Percentiles rank a stretch among this genome's conserved stretches.
Conservation (phyloP, 768 basidiomycete species). For the Kwoniella pini region DNA sequence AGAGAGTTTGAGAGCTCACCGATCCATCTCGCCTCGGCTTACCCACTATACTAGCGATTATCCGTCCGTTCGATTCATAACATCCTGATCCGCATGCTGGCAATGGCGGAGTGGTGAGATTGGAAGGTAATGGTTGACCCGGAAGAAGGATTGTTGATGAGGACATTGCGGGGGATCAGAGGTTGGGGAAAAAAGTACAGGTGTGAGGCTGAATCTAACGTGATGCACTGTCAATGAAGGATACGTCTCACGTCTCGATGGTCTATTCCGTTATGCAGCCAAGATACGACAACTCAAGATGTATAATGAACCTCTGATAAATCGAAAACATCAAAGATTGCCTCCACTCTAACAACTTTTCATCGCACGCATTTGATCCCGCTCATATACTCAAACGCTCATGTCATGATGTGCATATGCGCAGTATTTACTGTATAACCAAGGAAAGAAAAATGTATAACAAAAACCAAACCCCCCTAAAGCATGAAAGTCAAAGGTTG, state of each 20-base stretch:
- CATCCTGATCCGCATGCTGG: constrained; percentile 50
- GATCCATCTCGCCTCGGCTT: constrained; percentile 40
- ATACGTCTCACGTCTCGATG: no score
- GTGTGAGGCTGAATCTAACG: no score
- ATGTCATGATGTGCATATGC: constrained; percentile 5
- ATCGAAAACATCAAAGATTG: no score
- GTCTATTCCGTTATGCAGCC: no score
- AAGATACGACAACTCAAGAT: no score
- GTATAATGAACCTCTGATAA: no score
- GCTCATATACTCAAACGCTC: background rate
- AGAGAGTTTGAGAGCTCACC: constrained; percentile 23
- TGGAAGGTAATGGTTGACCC: constrained; percentile 48
- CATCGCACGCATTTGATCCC: constrained; percentile 1
- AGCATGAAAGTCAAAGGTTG: constrained; percentile 97
- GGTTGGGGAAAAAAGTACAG: background rate
- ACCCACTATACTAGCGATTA: constrained; percentile 49
- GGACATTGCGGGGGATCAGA: background rate
- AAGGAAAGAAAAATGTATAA: background rate
- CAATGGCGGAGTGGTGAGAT: constrained; percentile 36
- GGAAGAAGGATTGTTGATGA: constrained; percentile 40
- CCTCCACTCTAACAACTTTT: constrained; percentile 6
- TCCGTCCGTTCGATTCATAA: constrained; percentile 43
- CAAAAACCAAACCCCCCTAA: constrained; percentile 50
- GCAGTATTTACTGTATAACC: background rate
- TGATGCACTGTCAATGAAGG: no score